These are phyloP conservation scores for Ophiosphaerella korrae DNA, from an alignment of 2,329 filamentous ascomycete genomes.

Conservation along the genomic window DNA sequence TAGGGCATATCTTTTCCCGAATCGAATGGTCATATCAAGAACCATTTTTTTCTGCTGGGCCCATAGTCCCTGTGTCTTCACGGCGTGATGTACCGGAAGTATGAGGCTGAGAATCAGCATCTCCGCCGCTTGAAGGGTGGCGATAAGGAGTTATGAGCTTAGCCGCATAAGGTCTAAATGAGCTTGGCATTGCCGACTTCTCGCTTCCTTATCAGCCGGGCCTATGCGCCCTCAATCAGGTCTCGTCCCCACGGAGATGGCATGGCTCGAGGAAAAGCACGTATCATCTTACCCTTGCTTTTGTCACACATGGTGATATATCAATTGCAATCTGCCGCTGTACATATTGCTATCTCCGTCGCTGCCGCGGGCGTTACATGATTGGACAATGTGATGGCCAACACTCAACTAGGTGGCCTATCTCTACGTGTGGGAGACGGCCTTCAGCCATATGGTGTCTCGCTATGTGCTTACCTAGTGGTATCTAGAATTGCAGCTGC, in stretches of 20 bases:
- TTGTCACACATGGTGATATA: too few species aligned
- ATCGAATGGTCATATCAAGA: background rate
- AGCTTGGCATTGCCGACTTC: slow-evolving; percentile 21
- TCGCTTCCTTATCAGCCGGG: slow-evolving; percentile 27
- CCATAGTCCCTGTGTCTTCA: background rate
- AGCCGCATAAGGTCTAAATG: slow-evolving; percentile 9
- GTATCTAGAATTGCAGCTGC: background rate
- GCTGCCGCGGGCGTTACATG: background rate
- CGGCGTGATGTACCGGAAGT: background rate
- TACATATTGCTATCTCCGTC: slow-evolving; percentile 1
- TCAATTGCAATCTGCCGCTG: too few species aligned
- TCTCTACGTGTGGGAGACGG: too few species aligned
- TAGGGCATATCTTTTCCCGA: background rate
- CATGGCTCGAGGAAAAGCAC: slow-evolving; percentile 4
- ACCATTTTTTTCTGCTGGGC: background rate
- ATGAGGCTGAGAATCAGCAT: slow-evolving; percentile 5
- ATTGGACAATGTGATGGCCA: background rate
- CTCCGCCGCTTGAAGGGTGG: slow-evolving; percentile 11
- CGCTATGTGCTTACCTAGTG: background rate
- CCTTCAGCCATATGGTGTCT: too few species aligned
- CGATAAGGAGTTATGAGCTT: slow-evolving; percentile 11
- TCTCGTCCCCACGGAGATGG: slow-evolving; percentile 34
- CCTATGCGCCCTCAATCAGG: slow-evolving; percentile 9
- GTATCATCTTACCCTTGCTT: background rate
- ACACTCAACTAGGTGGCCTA: background rate